Evolutionary conservation across 495 filamentous ascomycete genomes (phyloP).

Genomic region (Hypoxylon perforatum): DNA sequence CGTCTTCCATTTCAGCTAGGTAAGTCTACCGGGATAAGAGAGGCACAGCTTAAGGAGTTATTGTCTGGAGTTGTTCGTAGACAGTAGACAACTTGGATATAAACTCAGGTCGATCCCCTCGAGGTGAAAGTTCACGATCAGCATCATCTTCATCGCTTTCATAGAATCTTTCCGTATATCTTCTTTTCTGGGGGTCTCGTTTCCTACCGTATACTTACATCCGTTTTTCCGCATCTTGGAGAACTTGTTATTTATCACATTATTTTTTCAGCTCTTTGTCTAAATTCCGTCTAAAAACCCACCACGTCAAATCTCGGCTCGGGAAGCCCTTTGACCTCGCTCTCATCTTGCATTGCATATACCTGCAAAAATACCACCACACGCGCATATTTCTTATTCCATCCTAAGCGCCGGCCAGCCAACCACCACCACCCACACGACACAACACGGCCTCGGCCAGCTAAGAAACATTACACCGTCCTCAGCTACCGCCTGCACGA

Average conservation of each 20-base stretch:
- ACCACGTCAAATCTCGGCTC: constrained; percentile 46
- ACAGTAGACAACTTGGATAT: constrained; percentile 18
- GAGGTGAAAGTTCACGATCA: constrained; percentile 8
- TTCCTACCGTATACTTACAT: constrained; percentile 14
- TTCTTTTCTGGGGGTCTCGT: constrained; percentile 13
- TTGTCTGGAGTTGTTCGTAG: neutral
- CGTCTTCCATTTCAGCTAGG: constrained; percentile 8
- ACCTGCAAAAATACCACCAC: constrained; percentile 28
- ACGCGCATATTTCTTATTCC: constrained; percentile 36
- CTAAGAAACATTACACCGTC: constrained; percentile 34
- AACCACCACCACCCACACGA: constrained; percentile 27
- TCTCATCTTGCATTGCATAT: constrained; percentile 41
- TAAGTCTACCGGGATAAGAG: constrained; percentile 4
- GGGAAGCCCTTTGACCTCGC: constrained; percentile 38
- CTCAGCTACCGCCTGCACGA: constrained; percentile 44
- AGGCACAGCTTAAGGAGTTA: neutral
- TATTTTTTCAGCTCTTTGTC: constrained; percentile 7
- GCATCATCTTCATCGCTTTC: constrained; percentile 7
- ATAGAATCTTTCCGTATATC: constrained; percentile 16
- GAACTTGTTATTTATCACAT: neutral
- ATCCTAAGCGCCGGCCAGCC: constrained; percentile 46
- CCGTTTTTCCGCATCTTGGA: neutral
- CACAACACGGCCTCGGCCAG: constrained; percentile 40
- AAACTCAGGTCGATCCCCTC: constrained; percentile 22
- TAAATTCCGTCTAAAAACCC: constrained; percentile 13